Evolutionary conservation across 768 basidiomycete species (phyloP), one percentile per base, ranked within the genome.

Genomic region (Hygrophorus russula): DNA sequence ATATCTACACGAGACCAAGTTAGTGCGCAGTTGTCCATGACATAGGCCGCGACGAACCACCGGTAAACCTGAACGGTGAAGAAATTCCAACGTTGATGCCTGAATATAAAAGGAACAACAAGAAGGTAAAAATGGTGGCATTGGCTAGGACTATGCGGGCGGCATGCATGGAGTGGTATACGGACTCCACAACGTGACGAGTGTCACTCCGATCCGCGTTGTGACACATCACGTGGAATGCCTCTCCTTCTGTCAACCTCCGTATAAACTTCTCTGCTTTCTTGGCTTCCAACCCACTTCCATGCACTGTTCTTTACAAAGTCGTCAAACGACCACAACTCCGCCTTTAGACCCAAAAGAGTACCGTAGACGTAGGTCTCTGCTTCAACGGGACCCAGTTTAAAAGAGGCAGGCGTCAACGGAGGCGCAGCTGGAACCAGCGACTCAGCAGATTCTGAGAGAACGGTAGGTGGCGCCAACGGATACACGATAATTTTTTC

Each of bases 271-370:
- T 18, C 24, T 36, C 31, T 13, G 10, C 5, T 17, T 36, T 36
- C 43, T 15, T 38, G 2, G 11, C 36, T 15, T 12, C 74, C 76
- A 31, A 82, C 70, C 90, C 91, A 93, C 45, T 82, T 81, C 70
- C 76, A 76, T 2, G 85, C 80, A 49, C 78, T 84, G 24, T 83
- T 73, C 53, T 63, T 60, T 24, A 94, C 69, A 54, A 96, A 96
- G 2, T 78, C 73, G n/a, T 78, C 76, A 53, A 82, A 92, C 0
- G 78, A 72, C 93, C 93, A 98, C 3, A 86, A 60, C 24, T 68
- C 66, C 0, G 75, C 65, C 18, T 74, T 65, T 6, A 97, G 64
- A 5, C 59, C 47, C 18, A 28, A 17, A 0, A 73, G 56, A 2
- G 63, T 60, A 19, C 57, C 58, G 72, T 79, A 94, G 17, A 90